These are phyloP conservation scores for Pulveroboletus sp. DNA, from an alignment of 768 basidiomycete species.

Conservation along the genomic window DNA sequence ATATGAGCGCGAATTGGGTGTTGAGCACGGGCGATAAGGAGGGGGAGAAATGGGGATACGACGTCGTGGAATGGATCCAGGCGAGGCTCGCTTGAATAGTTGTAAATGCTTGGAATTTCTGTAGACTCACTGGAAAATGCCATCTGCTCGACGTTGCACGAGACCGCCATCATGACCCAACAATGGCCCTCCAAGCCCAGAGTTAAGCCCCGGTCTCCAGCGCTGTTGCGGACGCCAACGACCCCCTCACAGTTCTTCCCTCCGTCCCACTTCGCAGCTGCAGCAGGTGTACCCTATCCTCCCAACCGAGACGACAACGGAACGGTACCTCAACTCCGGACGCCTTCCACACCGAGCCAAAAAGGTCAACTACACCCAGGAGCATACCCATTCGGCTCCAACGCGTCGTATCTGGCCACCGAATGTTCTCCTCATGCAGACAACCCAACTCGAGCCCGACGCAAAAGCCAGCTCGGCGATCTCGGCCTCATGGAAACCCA, in stretches of 20 bases:
- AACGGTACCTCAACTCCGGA: background rate
- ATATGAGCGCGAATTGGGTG: constrained; percentile 51
- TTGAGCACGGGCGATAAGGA: constrained; percentile 49
- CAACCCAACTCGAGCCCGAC: constrained; percentile 13
- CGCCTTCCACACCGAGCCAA: constrained; percentile 1
- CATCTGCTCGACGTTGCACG: background rate
- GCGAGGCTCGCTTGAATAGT: constrained; percentile 4
- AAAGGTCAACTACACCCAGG: constrained; percentile 3
- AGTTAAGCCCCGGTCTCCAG: constrained; percentile 41
- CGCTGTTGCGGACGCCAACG: constrained; percentile 25
- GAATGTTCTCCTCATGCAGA: constrained; percentile 5
- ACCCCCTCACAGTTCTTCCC: constrained; percentile 43
- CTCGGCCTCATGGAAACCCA: constrained; percentile 60
- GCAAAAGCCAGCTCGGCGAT: constrained; percentile 43
- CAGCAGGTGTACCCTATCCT: constrained; percentile 36
- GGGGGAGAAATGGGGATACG: constrained; percentile 60
- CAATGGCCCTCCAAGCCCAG: constrained; percentile 22
- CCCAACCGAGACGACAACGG: constrained; percentile 4
- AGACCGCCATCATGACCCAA: constrained; percentile 7
- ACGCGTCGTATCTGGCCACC: constrained; percentile 3
- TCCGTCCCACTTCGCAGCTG: constrained; percentile 53
- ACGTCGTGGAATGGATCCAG: constrained; percentile 37
- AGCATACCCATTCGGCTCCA: constrained; percentile 12
- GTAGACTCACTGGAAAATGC: constrained; percentile 3
- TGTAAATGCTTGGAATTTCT: background rate